Base-by-base conservation (phyloP, 1,139 yeast species). In the Kazachstania sp. region DNA sequence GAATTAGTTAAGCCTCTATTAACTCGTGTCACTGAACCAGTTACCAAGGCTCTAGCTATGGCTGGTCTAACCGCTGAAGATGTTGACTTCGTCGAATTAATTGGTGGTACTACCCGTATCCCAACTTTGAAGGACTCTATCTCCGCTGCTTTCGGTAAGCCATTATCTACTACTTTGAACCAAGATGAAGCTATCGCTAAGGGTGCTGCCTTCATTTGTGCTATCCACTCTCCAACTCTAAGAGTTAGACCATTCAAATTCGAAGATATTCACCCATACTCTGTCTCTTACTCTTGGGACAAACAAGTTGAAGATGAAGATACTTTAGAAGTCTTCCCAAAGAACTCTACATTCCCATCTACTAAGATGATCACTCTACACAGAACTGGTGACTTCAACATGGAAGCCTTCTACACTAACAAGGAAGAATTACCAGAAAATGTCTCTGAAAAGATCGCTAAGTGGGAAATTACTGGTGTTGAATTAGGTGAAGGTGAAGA, bases 121-220 rank as follows among this genome's bases (percentile, higher is more conserved):
- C 99, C 99, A 66, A 74, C 86, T 50, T 76, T 92, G 68, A 92
- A 92, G 79, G 78, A 81, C 60, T 83, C 79, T 67, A 77, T 92
- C 61, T 63, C 83, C 59, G 86, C 84, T 66, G 75, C 86, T 55
- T 87, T 92, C 67, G 88, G 86, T 66, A 87, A 87, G 77, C 83
- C 75, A 60, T 78, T 92, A 66, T 86, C 97, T 41, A 86, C 86
- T 75, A 94, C 97, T 60, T 81, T 94, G 72, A 92, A 94, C 79
- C 97, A 90, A 75, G 99, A 92, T 68, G 99, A 92, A 78, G 97
- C 98, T 54, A 84, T 90, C 69, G 97, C 98, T 53, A 86, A 94
- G 71, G 99, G 99, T 76, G 95, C 95, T 60, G 97, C 99, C 48
- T 94, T 92, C 73, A 86, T 94, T 65, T 92, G 98, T 72, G 99